Conservation (phyloP, 148 eudicot species). For the Polygonum maritimum region DNA sequence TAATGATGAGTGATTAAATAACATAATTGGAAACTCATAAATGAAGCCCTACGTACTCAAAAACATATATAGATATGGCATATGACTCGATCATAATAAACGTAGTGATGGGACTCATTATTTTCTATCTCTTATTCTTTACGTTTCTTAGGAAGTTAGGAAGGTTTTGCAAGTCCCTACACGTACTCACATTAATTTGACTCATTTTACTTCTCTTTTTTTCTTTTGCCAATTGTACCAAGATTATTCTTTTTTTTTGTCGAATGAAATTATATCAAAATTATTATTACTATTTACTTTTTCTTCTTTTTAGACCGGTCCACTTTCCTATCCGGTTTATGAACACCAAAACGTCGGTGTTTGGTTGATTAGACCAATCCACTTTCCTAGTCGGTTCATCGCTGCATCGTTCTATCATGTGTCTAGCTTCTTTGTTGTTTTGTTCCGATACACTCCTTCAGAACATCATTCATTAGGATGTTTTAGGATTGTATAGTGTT, state of each 20-base stretch:
- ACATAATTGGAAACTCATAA: not conserved
- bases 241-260: not conserved
- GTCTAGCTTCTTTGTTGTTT: too few relatives aligned
- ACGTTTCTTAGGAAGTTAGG: constrained; percentile 6
- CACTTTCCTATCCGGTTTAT: not conserved
- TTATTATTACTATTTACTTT: too few relatives aligned
- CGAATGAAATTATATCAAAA: too few relatives aligned
- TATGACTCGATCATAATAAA: not conserved
- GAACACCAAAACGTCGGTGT: not conserved
- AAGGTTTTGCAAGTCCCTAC: not conserved
- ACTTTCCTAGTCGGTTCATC: too few relatives aligned
- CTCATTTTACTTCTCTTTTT: not conserved
- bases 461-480: too few relatives aligned
- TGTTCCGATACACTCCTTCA: too few relatives aligned
- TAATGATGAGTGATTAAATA: not conserved
- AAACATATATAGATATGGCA: not conserved
- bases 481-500: too few relatives aligned
- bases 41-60: not conserved
- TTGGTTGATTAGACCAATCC: too few relatives aligned
- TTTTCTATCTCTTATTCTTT: constrained; percentile 8
- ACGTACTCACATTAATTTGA: not conserved
- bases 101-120: not conserved
- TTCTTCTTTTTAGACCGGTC: not conserved
- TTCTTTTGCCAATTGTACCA: not conserved
- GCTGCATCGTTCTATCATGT: too few relatives aligned